Conservation (phyloP, 352 stramenopile species). For the Phytophthora foliorum region DNA sequence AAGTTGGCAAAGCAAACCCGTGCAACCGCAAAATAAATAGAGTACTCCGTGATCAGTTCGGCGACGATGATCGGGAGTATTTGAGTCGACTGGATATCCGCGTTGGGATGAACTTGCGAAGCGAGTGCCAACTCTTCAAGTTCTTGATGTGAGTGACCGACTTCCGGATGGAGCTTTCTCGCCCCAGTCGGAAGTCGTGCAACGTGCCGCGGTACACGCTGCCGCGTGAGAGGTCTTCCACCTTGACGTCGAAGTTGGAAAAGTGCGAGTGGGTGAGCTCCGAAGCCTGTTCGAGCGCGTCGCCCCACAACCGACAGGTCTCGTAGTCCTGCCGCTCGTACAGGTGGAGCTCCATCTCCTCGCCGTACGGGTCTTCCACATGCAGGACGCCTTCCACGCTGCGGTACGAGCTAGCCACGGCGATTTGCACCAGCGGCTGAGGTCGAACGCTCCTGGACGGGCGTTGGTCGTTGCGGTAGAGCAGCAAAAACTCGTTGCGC, state of each 20-base stretch:
- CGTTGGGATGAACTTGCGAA: constrained; percentile 39
- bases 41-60: constrained; percentile 9
- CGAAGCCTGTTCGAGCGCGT: constrained; percentile 63
- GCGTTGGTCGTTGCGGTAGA: constrained; percentile 63
- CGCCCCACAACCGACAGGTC: constrained; percentile 43
- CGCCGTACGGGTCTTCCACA: constrained; percentile 67
- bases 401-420: constrained; percentile 59
- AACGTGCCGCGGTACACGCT: constrained; percentile 76
- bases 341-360: constrained; percentile 80
- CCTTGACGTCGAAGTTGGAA: constrained; percentile 66
- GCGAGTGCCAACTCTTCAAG: constrained; percentile 45
- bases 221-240: constrained; percentile 62
- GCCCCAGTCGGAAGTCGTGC: constrained; percentile 52
- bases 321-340: constrained; percentile 65
- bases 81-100: constrained; percentile 37
- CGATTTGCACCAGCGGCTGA: constrained; percentile 69
- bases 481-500: constrained; percentile 74
- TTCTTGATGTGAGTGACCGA: constrained; percentile 51
- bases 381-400: constrained; percentile 56
- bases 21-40: constrained; percentile 26
- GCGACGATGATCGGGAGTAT: constrained; percentile 38
- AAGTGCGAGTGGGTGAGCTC: constrained; percentile 75
- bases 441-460: constrained; percentile 46
- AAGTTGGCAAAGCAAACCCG: too few relatives aligned
- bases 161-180: constrained; percentile 27